Base-by-base conservation (phyloP, 75 land plant genomes). In the Sequoia sempervirens region DNA sequence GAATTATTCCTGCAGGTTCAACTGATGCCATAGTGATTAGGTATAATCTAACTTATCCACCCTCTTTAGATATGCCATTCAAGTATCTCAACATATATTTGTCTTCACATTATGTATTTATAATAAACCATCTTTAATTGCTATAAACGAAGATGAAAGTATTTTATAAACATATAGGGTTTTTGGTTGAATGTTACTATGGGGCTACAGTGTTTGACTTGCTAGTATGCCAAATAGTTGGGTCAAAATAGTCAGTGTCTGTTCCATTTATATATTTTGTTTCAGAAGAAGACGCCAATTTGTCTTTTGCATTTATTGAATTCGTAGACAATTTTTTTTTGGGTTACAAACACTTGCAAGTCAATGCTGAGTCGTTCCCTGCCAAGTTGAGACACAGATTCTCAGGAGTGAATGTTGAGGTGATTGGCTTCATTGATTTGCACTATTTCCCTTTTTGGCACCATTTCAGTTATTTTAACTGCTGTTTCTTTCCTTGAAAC, bases 1-100 rank as follows among this genome's bases (percentile, higher is more conserved):
- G 98, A 82, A 90, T 97, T 28, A 97, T 97, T 74, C 99, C 98
- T 89, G 96, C 98, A 46, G 99, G 98, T 37, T 97, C 99, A 74
- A 97, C 99, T 66, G 98, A 97, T 87, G 88, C 98, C n/a, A 94
- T 96, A 56, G 98, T 91, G 45, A 86, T 97, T 26, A 96, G 99
- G 99, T 97, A 93, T 36, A 6, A 37, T 69, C 75, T 78, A 20
- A 43, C 80, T 15, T 20, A 18, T 75, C n/a, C 18, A 41, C 80
- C 4, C n/a, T 78, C 80, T 45, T 43, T 26, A 45, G 10, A 43
- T 26, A 78, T 18, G 13, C 5, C 41, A 23, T 38, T 38, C 6
- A 17, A 36, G 1, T 36, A 74, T 18, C 23, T n/a, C 18, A 78
- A 26, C 45, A n/a, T 46, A 78, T 26, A 43, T 26, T 43, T 37